Conservation (phyloP, 176 grass and related monocot genomes). For the Triticum turgidum region DNA sequence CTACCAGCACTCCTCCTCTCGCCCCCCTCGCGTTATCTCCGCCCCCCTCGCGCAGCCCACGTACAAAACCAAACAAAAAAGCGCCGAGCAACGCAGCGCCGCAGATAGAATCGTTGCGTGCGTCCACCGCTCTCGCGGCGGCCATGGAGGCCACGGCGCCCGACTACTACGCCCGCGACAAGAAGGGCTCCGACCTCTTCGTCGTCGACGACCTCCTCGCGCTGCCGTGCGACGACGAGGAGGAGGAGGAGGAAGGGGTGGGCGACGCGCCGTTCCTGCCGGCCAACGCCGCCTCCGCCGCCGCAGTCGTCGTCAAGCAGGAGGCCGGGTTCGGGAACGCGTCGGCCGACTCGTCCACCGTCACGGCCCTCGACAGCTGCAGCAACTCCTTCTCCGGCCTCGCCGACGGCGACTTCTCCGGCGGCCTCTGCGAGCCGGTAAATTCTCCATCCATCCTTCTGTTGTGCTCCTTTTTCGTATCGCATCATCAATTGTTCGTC, state of each 20-base stretch:
- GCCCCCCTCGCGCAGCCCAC: conserved; percentile 24
- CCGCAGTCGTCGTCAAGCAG: conserved; percentile 13
- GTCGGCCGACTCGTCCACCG: conserved; percentile 72
- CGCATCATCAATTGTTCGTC: not conserved
- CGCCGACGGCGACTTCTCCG: conserved; percentile 57
- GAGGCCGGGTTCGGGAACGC: conserved; percentile 39
- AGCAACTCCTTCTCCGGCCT: conserved; percentile 76
- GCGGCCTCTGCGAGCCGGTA: conserved; percentile 87
- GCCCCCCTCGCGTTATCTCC: conserved; percentile 35
- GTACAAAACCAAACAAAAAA: conserved; percentile 35
- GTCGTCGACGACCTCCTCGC: conserved; percentile 84
- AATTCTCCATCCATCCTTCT: not conserved
- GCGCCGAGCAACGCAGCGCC: conserved; percentile 34
- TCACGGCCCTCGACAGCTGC: conserved; percentile 81
- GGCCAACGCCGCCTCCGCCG: not conserved
- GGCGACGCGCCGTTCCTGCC: not conserved
- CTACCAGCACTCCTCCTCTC: not conserved
- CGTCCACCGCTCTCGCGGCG: not conserved
- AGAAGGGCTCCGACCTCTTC: conserved; percentile 46
- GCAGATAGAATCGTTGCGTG: not conserved
- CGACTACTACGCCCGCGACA: conserved; percentile 29
- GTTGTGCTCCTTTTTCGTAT: not conserved
- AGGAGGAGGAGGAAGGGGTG: conserved; percentile 27
- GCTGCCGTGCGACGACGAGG: conserved; percentile 75
- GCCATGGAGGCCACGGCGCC: conserved; percentile 37